These are phyloP conservation scores for Sporothrix phasma DNA, from an alignment of 2,329 filamentous ascomycete species.

Conservation along the genomic window DNA sequence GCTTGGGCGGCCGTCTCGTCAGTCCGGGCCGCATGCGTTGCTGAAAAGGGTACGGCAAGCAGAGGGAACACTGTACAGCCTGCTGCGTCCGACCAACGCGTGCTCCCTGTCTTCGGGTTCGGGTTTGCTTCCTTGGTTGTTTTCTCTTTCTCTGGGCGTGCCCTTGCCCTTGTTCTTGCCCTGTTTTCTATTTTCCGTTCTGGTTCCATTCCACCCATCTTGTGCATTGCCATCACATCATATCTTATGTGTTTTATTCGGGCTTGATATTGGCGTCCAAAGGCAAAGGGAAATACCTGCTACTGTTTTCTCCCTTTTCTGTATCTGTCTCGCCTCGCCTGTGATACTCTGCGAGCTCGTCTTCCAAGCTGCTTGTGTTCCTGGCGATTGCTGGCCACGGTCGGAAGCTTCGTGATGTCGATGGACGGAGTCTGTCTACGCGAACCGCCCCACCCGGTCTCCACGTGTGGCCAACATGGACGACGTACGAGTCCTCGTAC, in stretches of 20 bases:
- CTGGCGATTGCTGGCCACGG: too few species aligned
- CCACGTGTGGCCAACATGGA: neutral
- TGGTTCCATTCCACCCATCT: neutral
- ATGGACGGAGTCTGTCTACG: too few species aligned
- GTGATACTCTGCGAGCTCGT: neutral
- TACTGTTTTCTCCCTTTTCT: neutral
- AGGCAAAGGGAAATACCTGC: neutral
- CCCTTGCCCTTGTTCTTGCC: too few species aligned
- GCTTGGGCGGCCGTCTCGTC: neutral
- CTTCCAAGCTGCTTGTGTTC: neutral
- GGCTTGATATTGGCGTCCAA: conserved; percentile 6
- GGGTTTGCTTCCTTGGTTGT: neutral
- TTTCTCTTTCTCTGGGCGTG: too few species aligned
- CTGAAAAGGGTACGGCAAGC: neutral
- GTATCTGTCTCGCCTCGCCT: neutral
- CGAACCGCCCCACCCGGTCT: neutral
- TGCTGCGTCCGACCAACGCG: neutral
- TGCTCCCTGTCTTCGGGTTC: too few species aligned
- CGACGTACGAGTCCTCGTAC: too few species aligned
- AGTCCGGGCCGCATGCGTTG: neutral
- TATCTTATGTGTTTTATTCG: neutral
- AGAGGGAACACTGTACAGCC: neutral
- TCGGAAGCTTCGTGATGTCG: neutral
- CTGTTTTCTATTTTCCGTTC: neutral
- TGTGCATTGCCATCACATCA: conserved; percentile 3